Conservation (phyloP, 106 monocot species). For the Dendrobium huoshanense region DNA sequence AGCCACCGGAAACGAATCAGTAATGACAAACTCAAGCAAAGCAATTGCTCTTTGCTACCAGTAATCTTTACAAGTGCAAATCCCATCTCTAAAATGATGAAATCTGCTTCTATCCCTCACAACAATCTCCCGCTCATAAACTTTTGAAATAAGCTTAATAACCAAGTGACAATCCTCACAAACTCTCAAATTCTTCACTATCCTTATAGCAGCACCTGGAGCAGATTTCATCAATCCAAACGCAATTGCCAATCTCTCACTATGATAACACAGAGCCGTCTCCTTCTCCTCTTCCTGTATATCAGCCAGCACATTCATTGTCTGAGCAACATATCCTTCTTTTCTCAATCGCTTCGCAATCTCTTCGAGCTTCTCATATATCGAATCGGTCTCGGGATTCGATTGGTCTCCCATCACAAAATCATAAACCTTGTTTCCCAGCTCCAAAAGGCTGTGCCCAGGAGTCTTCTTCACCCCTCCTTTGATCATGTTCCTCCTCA, state of each 20-base stretch:
- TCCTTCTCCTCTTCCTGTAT: constrained; percentile 70
- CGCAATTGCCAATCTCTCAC: constrained; percentile 59
- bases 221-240: constrained; percentile 41
- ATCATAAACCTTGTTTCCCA: constrained; percentile 35
- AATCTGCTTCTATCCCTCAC: constrained; percentile 61
- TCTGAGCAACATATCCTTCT: constrained; percentile 40
- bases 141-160: constrained; percentile 46
- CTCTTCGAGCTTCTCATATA: constrained; percentile 50
- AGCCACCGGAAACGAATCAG: no score
- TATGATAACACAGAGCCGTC: constrained; percentile 47
- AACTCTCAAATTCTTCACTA: constrained; percentile 63
- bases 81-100: constrained; percentile 45
- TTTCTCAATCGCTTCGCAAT: constrained; percentile 32
- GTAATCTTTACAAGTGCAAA: constrained; percentile 63
- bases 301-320: constrained; percentile 42
- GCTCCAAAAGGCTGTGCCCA: constrained; percentile 59
- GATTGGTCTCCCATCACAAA: constrained; percentile 61
- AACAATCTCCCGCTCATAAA: constrained; percentile 52
- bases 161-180: constrained; percentile 54
- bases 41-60: constrained; percentile 14
- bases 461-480: constrained; percentile 69
- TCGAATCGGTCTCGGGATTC: constrained; percentile 31
- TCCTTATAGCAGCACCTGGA: constrained; percentile 37
- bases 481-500: constrained; percentile 55
- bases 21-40: no score